phyloP scores from a whole-genome alignment of 2,329 filamentous ascomycete genomes.

The Pseudovirgaria hyperparasitica region DNA sequence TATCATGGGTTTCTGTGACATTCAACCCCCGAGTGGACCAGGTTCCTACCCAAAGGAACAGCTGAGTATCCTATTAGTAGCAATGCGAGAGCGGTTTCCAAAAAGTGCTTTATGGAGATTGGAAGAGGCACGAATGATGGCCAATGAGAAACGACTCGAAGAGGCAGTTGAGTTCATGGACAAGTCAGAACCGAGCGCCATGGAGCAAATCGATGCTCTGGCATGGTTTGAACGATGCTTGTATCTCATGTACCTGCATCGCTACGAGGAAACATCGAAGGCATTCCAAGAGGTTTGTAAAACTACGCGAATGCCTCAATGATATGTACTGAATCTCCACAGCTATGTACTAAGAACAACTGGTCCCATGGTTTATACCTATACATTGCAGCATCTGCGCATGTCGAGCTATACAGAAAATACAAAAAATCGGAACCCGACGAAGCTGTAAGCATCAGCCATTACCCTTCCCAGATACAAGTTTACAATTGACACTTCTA shows the following conservation, averaged over 20 bases:
- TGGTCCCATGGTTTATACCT: conserved; percentile 88
- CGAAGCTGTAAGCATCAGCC: conserved; percentile 27
- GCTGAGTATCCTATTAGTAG: conserved; percentile 52
- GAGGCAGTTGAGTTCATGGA: conserved; percentile 55
- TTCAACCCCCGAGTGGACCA: conserved; percentile 53
- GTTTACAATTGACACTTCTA: neutral
- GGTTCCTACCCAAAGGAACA: conserved; percentile 55
- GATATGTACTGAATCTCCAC: conserved; percentile 24
- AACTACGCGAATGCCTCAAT: conserved; percentile 7
- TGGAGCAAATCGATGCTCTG: conserved; percentile 80
- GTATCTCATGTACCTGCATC: conserved; percentile 64
- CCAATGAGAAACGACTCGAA: conserved; percentile 52
- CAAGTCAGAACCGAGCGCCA: conserved; percentile 49
- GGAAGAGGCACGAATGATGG: conserved; percentile 70
- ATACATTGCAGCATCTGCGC: conserved; percentile 68
- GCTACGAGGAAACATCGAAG: conserved; percentile 60
- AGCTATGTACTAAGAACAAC: no score
- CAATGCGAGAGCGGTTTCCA: conserved; percentile 69
- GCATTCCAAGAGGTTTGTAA: conserved; percentile 49
- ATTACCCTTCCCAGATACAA: neutral
- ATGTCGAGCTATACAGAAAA: conserved; percentile 70
- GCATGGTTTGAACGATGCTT: conserved; percentile 76
- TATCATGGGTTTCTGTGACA: conserved; percentile 76
- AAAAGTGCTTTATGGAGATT: conserved; percentile 75
- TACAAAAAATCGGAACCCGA: conserved; percentile 30